These are phyloP conservation scores for Daldinia sp. DNA, from an alignment of 2,329 filamentous ascomycete species.

Conservation along the genomic window DNA sequence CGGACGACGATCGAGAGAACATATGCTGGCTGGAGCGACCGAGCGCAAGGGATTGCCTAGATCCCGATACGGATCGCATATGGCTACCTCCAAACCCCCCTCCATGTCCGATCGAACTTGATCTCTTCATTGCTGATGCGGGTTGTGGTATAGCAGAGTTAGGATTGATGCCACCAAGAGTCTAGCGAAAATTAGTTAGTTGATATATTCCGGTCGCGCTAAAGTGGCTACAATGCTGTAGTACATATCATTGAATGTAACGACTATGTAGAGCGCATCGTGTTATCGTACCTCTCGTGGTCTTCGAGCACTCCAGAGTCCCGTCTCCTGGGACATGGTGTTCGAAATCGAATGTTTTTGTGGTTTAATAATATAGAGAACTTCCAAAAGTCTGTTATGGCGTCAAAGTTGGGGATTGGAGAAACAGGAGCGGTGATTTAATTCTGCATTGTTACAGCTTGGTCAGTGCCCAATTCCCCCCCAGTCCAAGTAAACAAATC, in stretches of 20 bases:
- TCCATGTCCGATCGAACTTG: conserved; percentile 78
- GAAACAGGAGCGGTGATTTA: conserved; percentile 19
- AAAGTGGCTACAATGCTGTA: conserved; percentile 19
- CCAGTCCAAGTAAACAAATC: conserved; percentile 51
- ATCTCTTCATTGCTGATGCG: conserved; percentile 92
- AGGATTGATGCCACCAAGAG: conserved; percentile 84
- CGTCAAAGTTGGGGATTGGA: conserved; percentile 41
- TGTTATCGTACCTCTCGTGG: conserved; percentile 80
- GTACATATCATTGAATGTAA: no score
- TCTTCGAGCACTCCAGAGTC: conserved; percentile 91
- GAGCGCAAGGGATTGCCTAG: conserved; percentile 86
- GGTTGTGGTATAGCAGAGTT: conserved; percentile 91
- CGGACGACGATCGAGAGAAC: conserved; percentile 87
- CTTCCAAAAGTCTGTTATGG: conserved; percentile 20
- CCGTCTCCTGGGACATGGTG: conserved; percentile 87
- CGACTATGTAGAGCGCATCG: conserved; percentile 13
- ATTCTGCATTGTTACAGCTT: conserved; percentile 14
- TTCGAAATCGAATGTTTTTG: conserved; percentile 19
- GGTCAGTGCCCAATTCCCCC: conserved; percentile 32
- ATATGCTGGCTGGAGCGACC: conserved; percentile 86
- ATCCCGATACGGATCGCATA: conserved; percentile 83
- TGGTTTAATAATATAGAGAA: conserved; percentile 20
- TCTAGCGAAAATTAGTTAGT: conserved; percentile 64
- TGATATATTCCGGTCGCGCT: conserved; percentile 32
- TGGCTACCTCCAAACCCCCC: conserved; percentile 76